These are phyloP conservation scores for Zymoseptoria brevis DNA, from an alignment of 2,329 filamentous ascomycete genomes.

Conservation along the genomic window DNA sequence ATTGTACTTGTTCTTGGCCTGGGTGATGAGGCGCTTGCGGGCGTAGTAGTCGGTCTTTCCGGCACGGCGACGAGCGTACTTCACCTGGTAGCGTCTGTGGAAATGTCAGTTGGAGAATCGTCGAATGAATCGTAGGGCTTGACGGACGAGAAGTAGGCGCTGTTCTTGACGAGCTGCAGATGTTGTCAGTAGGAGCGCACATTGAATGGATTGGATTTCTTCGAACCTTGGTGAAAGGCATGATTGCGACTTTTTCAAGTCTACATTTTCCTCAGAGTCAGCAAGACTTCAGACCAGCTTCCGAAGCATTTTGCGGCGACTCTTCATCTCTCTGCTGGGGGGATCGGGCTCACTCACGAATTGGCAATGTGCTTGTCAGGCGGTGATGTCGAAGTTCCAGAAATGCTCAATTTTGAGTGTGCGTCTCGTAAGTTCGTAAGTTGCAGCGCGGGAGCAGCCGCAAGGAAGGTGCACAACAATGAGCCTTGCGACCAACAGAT, in stretches of 20 bases:
- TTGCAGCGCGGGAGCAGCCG: not conserved
- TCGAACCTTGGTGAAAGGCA: conserved; percentile 5
- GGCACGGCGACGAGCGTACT: conserved; percentile 93
- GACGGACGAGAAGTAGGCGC: conserved; percentile 94
- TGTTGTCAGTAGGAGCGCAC: conserved; percentile 22
- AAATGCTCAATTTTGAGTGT: no score
- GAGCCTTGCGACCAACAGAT: no score
- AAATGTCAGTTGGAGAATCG: conserved; percentile 5
- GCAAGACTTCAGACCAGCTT: conserved; percentile 90
- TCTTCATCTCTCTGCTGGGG: conserved; percentile 36
- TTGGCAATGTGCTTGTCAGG: not conserved
- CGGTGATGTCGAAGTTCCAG: not conserved
- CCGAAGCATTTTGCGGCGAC: conserved; percentile 99
- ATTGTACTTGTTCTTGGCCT: conserved; percentile 99
- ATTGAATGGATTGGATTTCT: not conserved
- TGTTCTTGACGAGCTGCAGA: conserved; percentile 91
- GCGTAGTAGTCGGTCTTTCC: conserved; percentile 99
- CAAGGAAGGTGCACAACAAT: no score
- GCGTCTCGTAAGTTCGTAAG: no score
- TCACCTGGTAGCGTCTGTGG: conserved; percentile 92
- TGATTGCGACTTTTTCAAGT: conserved; percentile 10
- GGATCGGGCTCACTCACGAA: not conserved
- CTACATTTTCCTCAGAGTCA: conserved; percentile 65
- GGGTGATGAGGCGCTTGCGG: conserved; percentile 97
- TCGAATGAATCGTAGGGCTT: conserved; percentile 1